Evolutionary conservation across 1,139 yeast genomes (phyloP), one percentile per base, ranked within the genome.

Genomic region (Blastobotrys ciferrii): DNA sequence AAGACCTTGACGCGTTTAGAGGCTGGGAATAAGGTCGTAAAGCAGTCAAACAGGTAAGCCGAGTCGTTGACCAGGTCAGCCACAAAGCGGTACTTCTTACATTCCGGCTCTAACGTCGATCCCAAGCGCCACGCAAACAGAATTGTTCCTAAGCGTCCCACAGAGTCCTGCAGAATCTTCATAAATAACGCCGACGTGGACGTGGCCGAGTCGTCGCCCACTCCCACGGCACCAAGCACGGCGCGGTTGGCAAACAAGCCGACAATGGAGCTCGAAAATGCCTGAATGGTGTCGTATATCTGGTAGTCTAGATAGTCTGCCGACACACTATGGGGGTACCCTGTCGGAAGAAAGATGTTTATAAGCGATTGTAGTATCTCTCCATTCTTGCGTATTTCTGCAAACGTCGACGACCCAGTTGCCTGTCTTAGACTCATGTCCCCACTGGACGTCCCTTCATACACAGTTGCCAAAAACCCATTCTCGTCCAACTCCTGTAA

Each of bases 121-220:
- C 72, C 72, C 28, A 57, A 58, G 44, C 59, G 56, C 72, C 72
- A 69, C 9, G 72, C 72, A 51, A 64, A 68, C 37, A 61, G 33
- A 50, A 68, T 67, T 1, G 72, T 67, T n/a, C 69, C 70, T 23
- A 68, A 46, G 11, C 73, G 58, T n/a, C 72, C 71, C 14, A 65
- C 61, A 11, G 70, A 62, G 38, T 69, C 71, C 48, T 69, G 72
- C 14, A 65, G 53, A 13, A 69, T 64, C 45, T 67, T 67, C 63
- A 68, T 59, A 46, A 66, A 66, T 43, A 69, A 52, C 2, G 72
- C 72, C 4, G 69, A 60, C 1, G 71, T 66, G 12, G 70, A 64
- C 12, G 70, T 64, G 2, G 73, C 70, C n/a, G 60, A 50, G 30
- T 61, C 63, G 49, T 68, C 71, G 20, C 72, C 72, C 3, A 68